Evolutionary conservation across 495 filamentous ascomycete genomes (phyloP).

Genomic region (Glutinoglossum americanum): DNA sequence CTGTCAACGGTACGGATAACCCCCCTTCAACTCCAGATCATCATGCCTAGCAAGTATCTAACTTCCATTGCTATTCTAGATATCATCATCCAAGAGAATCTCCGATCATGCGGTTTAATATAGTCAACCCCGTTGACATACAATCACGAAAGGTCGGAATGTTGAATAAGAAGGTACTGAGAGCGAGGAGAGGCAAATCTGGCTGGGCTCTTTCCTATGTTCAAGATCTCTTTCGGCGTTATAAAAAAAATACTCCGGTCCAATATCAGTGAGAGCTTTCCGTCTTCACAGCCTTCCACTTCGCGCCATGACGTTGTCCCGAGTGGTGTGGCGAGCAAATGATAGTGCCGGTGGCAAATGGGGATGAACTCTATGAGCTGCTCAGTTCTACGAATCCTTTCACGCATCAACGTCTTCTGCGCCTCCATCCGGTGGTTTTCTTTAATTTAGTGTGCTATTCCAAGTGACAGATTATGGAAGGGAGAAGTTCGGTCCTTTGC

Average conservation of each 20-base stretch:
- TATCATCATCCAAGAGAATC: conserved; percentile 99
- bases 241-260: not conserved
- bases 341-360: not conserved
- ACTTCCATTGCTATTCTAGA: conserved; percentile 29
- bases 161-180: not conserved
- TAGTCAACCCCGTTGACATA: conserved; percentile 20
- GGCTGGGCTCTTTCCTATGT: not conserved
- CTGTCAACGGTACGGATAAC: conserved; percentile 68
- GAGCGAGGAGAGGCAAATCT: not conserved
- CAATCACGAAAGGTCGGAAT: not conserved
- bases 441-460: not conserved
- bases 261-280: not conserved
- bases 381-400: not conserved
- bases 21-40: conserved; percentile 8
- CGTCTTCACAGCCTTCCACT: not conserved
- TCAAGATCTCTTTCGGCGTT: not conserved
- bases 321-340: not conserved
- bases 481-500: not conserved
- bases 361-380: not conserved
- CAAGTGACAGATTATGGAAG: not conserved
- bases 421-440: not conserved
- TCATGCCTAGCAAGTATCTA: conserved; percentile 3
- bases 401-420: not conserved
- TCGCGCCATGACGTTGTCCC: not conserved
- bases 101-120: conserved; percentile 93